Conservation (phyloP, 2,329 filamentous ascomycete genomes). For the Alternaria sp. region DNA sequence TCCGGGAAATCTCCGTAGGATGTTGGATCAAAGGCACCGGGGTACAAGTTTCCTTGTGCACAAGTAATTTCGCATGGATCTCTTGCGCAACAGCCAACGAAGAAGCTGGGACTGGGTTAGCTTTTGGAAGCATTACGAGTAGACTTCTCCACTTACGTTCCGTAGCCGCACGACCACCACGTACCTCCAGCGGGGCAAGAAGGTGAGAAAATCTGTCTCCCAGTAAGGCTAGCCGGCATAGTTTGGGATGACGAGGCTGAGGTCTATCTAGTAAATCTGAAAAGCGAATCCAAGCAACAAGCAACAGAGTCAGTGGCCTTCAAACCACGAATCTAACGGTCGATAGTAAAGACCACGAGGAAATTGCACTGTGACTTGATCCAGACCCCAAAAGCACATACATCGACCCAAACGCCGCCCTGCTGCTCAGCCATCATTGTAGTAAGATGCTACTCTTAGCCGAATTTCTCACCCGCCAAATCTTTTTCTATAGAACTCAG, state of each 20-base stretch:
- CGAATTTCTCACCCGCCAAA: neutral
- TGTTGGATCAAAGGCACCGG: constrained; percentile 41
- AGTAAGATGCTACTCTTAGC: neutral
- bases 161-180: constrained; percentile 45
- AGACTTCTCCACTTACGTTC: constrained; percentile 11
- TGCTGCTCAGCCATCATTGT: neutral
- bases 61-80: constrained; percentile 47
- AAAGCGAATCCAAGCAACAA: neutral
- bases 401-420: neutral
- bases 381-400: neutral
- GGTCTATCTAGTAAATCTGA: neutral
- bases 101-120: constrained; percentile 22
- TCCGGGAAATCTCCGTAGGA: constrained; percentile 39
- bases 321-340: neutral
- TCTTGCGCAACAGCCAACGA: constrained; percentile 47
- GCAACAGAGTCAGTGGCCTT: neutral
- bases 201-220: constrained; percentile 31
- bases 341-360: neutral
- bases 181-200: constrained; percentile 43
- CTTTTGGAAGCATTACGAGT: no score
- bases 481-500: neutral
- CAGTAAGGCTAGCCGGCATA: constrained; percentile 7
- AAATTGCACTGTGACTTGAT: neutral
- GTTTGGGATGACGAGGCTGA: neutral
- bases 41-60: constrained; percentile 35